phyloP scores from a whole-genome alignment of 768 basidiomycete genomes.

The Leccinum incarnatum region DNA sequence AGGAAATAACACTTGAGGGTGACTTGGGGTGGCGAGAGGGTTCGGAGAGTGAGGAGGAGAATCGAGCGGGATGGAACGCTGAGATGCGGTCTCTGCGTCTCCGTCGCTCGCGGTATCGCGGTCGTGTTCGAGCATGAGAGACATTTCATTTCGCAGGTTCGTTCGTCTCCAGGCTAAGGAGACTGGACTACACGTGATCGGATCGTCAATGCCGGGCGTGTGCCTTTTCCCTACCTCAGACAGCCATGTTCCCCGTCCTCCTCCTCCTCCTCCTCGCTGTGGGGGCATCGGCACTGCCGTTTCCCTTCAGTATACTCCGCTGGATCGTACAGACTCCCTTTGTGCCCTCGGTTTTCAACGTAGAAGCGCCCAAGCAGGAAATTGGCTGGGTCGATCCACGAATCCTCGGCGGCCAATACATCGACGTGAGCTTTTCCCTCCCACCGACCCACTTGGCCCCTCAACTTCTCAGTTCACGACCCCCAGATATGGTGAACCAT shows the following conservation, averaged over 20 bases:
- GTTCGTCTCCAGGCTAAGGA: no score
- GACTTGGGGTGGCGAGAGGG: constrained; percentile 23
- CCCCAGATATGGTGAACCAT: constrained; percentile 67
- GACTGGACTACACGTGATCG: constrained; percentile 18
- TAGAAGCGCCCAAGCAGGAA: constrained; percentile 22
- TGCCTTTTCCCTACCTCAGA: no score
- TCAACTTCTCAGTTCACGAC: constrained; percentile 55
- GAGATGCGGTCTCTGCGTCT: constrained; percentile 76
- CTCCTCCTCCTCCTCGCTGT: constrained; percentile 15
- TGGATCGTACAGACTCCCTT: constrained; percentile 14
- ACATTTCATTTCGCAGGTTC: neutral
- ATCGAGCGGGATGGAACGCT: constrained; percentile 72
- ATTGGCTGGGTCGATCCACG: constrained; percentile 67
- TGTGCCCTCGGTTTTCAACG: neutral
- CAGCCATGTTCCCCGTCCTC: no score
- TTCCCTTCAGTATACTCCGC: constrained; percentile 1
- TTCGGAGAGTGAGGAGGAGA: constrained; percentile 58
- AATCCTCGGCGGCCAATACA: constrained; percentile 63
- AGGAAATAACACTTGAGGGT: constrained; percentile 30
- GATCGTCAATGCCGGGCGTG: no score
- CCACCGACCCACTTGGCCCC: neutral
- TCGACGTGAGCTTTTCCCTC: constrained; percentile 58
- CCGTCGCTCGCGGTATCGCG: constrained; percentile 44
- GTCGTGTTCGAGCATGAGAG: constrained; percentile 2
- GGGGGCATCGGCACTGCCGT: constrained; percentile 15